Evolutionary conservation across 2,329 filamentous ascomycete species (phyloP).

Genomic region (Aureobasidium pullulans): DNA sequence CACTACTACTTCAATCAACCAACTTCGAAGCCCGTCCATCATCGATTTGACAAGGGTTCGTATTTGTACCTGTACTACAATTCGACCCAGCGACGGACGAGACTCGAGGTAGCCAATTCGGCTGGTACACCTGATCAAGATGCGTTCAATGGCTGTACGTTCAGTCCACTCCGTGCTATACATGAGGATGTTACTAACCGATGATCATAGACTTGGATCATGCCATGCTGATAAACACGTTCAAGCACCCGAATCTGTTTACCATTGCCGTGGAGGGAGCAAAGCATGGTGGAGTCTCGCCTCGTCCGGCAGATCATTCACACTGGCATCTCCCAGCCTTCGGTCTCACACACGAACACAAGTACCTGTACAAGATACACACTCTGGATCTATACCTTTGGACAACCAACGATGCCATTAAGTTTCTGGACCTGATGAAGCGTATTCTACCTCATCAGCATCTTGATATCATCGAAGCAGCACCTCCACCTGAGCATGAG

Average conservation of each 20-base stretch:
- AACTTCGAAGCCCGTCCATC: constrained; percentile 60
- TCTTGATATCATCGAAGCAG: constrained; percentile 56
- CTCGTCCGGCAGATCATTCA: constrained; percentile 39
- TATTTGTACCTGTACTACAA: constrained; percentile 78
- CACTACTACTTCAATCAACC: constrained; percentile 74
- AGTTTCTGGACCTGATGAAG: constrained; percentile 62
- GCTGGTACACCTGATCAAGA: constrained; percentile 70
- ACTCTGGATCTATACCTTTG: constrained; percentile 74
- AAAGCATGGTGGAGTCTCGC: constrained; percentile 28
- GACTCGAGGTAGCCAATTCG: constrained; percentile 69
- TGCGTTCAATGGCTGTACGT: constrained; percentile 68
- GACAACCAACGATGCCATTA: constrained; percentile 63
- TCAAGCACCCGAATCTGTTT: constrained; percentile 66
- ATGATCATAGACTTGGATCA: constrained; percentile 55
- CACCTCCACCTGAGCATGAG: constrained; percentile 41
- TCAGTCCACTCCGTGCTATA: background rate
- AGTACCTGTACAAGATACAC: constrained; percentile 72
- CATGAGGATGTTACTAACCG: background rate
- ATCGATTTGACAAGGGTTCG: constrained; percentile 71
- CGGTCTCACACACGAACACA: constrained; percentile 65
- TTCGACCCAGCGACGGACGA: constrained; percentile 56
- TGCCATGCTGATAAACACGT: constrained; percentile 60
- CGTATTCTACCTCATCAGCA: constrained; percentile 56
- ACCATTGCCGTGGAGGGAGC: constrained; percentile 54
- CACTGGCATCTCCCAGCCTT: constrained; percentile 71